Conservation (phyloP, 768 basidiomycete genomes). For the Collybia mongolica region DNA sequence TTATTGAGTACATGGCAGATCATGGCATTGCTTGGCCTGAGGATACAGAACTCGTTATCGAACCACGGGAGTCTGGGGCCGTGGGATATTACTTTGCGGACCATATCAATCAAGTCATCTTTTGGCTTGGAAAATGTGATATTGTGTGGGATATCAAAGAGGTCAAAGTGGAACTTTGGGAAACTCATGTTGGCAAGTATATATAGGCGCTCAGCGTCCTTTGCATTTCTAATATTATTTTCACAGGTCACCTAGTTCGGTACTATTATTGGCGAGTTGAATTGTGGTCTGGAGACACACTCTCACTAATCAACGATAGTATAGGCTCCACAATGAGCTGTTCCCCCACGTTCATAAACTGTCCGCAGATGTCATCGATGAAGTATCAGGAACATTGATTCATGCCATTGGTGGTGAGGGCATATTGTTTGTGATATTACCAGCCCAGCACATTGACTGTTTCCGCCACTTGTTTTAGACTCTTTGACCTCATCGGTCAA, state of each 20-base stretch:
- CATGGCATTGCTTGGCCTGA: neutral
- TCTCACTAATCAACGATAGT: neutral
- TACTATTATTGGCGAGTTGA: conserved; percentile 5
- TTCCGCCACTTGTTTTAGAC: too few species aligned
- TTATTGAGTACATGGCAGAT: neutral
- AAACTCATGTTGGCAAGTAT: neutral
- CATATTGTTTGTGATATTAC: too few species aligned
- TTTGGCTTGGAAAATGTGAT: conserved; percentile 4
- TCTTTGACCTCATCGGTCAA: too few species aligned
- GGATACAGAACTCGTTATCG: conserved; percentile 5
- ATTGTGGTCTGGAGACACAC: neutral
- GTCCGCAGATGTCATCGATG: neutral
- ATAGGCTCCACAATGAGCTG: conserved; percentile 5
- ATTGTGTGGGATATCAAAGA: conserved; percentile 1
- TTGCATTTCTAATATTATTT: neutral
- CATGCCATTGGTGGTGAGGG: conserved; percentile 1
- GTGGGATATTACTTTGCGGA: conserved; percentile 9
- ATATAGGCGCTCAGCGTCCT: too few species aligned
- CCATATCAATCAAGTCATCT: conserved; percentile 3
- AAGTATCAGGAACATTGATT: conserved; percentile 4
- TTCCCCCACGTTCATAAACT: neutral
- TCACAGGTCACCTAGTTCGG: conserved; percentile 1
- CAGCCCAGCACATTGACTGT: too few species aligned
- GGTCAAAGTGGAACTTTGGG: neutral
- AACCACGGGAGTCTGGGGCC: neutral